Evolutionary conservation across 805 yeast species (phyloP).

Genomic region (Hanseniaspora guilliermondii): DNA sequence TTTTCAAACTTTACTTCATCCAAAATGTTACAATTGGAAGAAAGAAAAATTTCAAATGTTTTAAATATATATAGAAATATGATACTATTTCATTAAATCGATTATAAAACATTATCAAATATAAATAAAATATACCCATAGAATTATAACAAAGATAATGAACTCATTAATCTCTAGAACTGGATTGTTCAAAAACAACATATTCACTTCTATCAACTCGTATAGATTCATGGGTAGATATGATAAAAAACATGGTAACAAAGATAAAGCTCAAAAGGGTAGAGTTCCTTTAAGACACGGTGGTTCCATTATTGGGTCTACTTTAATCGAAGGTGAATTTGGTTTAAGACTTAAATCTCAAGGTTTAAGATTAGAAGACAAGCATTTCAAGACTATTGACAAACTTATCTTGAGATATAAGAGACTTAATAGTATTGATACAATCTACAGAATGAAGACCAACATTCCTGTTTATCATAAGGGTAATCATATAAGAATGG

Average conservation of each 20-base stretch:
- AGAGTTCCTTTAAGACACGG: constrained; percentile 90
- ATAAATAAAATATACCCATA: background rate
- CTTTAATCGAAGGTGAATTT: constrained; percentile 65
- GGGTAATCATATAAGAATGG: constrained; percentile 99
- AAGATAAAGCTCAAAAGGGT: constrained; percentile 72
- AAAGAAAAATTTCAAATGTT: too few species aligned
- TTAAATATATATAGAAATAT: too few species aligned
- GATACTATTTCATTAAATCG: too few species aligned
- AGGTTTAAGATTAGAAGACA: constrained; percentile 75
- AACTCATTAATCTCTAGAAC: background rate
- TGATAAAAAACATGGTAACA: constrained; percentile 22
- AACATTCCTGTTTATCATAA: constrained; percentile 85
- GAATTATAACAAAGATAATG: background rate
- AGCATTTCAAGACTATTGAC: constrained; percentile 84
- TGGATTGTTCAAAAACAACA: background rate
- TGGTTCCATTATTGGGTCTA: constrained; percentile 81
- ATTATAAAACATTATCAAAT: background rate
- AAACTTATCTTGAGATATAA: constrained; percentile 70
- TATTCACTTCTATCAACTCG: background rate
- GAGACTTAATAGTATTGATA: constrained; percentile 52
- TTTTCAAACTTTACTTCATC: background rate
- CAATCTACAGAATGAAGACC: constrained; percentile 63
- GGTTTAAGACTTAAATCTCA: constrained; percentile 83
- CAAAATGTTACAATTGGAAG: too few species aligned
- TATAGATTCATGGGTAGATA: constrained; percentile 11